Conservation (phyloP, 2,329 filamentous ascomycete genomes). For the Fusarium sp. region DNA sequence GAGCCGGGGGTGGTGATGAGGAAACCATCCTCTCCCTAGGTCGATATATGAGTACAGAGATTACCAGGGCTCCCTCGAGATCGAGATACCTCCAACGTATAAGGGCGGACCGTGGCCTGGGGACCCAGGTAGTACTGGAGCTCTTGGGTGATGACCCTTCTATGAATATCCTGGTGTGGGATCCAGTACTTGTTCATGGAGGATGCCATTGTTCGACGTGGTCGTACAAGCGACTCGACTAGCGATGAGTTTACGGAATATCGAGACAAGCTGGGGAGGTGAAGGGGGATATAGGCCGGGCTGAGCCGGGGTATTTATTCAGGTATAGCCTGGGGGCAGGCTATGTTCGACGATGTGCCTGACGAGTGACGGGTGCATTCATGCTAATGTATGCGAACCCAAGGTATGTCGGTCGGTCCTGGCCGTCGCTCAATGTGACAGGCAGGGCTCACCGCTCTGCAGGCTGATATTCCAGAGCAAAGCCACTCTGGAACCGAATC, state of each 20-base stretch:
- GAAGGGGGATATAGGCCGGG: slow-evolving; percentile 23
- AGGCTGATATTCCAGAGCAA: slow-evolving; percentile 36
- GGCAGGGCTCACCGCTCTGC: slow-evolving; percentile 44
- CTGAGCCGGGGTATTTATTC: slow-evolving; percentile 44
- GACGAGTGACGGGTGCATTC: slow-evolving; percentile 37
- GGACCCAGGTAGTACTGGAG: slow-evolving; percentile 70
- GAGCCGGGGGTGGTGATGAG: slow-evolving; percentile 69
- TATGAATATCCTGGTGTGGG: slow-evolving; percentile 69
- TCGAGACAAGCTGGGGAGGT: slow-evolving; percentile 26
- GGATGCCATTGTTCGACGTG: slow-evolving; percentile 41
- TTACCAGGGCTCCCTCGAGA: slow-evolving; percentile 28
- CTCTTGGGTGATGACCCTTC: slow-evolving; percentile 69
- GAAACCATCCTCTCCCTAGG: slow-evolving; percentile 70
- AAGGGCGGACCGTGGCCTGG: slow-evolving; percentile 67
- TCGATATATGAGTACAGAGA: slow-evolving; percentile 39
- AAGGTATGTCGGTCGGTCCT: slow-evolving; percentile 41
- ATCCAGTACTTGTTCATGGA: slow-evolving; percentile 72
- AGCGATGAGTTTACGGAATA: slow-evolving; percentile 16
- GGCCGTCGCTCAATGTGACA: slow-evolving; percentile 31
- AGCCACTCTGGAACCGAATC: slow-evolving; percentile 35
- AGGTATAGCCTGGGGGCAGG: slow-evolving; percentile 28
- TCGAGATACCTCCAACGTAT: slow-evolving; percentile 64
- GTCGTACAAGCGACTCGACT: slow-evolving; percentile 25
- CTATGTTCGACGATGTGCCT: slow-evolving; percentile 38
- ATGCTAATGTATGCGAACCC: slow-evolving; percentile 43